phyloP scores from a whole-genome alignment of 768 basidiomycete species.

The Crucibulum laeve region DNA sequence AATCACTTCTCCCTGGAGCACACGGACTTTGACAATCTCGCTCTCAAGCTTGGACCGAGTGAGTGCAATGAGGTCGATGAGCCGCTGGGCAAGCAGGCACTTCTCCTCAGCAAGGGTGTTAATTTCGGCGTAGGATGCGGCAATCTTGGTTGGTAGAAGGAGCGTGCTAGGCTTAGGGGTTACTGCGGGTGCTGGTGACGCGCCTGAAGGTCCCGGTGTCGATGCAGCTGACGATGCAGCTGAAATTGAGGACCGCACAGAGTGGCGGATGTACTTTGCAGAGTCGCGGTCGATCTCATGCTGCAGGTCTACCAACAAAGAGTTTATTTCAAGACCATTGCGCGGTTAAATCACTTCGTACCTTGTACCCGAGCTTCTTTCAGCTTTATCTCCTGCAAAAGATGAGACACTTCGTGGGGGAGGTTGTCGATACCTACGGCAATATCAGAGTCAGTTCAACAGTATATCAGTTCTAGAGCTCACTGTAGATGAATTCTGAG shows the following conservation, averaged over 20 bases:
- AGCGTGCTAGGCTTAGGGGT: slow-evolving; percentile 33
- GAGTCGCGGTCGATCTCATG: slow-evolving; percentile 46
- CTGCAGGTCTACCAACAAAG: slow-evolving; percentile 34
- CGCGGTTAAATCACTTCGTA: slow-evolving; percentile 13
- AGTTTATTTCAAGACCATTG: slow-evolving; percentile 2
- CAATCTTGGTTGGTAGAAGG: slow-evolving; percentile 36
- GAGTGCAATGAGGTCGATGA: slow-evolving; percentile 43
- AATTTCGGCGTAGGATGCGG: slow-evolving; percentile 41
- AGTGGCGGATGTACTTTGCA: slow-evolving; percentile 45
- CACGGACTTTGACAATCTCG: slow-evolving; percentile 42
- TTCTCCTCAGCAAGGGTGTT: slow-evolving; percentile 43
- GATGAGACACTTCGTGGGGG: slow-evolving; percentile 46
- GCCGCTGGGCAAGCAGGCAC: slow-evolving; percentile 37
- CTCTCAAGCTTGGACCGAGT: slow-evolving; percentile 46
- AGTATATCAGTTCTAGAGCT: slow-evolving; percentile 9
- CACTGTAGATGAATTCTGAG: slow-evolving; percentile 55
- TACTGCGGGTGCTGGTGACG: slow-evolving; percentile 22
- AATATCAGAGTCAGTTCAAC: slow-evolving; percentile 1
- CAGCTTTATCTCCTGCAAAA: slow-evolving; percentile 47
- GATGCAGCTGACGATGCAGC: slow-evolving; percentile 15
- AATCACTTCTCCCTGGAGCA: slow-evolving; percentile 41
- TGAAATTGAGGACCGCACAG: slow-evolving; percentile 25
- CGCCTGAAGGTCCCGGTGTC: slow-evolving; percentile 7
- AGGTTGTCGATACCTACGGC: slow-evolving; percentile 47
- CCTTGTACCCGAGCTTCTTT: slow-evolving; percentile 41